Conservation (phyloP, 495 filamentous ascomycete genomes). For the Xylaria palmicola region DNA sequence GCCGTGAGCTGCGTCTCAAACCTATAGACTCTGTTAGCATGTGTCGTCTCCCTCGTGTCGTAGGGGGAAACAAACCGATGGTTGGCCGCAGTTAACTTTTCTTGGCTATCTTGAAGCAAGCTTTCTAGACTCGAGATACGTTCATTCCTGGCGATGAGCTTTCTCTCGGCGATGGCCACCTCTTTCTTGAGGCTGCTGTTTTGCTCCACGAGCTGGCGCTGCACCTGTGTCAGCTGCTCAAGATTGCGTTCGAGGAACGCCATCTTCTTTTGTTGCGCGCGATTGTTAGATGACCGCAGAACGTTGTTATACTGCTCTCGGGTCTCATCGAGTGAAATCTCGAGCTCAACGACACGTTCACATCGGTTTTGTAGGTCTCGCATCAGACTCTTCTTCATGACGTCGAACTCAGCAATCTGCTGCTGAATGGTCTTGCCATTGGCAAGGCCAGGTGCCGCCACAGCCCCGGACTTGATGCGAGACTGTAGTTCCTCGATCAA, state of each 20-base stretch:
- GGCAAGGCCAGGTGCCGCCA: constrained; percentile 54
- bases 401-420: constrained; percentile 96
- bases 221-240: constrained; percentile 94
- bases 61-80: constrained; percentile 70
- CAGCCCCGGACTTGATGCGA: constrained; percentile 57
- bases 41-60: not conserved
- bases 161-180: constrained; percentile 96
- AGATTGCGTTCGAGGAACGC: constrained; percentile 97
- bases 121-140: constrained; percentile 89
- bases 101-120: constrained; percentile 93
- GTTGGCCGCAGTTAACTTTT: constrained; percentile 93
- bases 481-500: constrained; percentile 76
- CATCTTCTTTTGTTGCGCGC: constrained; percentile 99
- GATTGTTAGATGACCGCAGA: constrained; percentile 90
- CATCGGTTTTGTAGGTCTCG: constrained; percentile 97
- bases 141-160: constrained; percentile 93
- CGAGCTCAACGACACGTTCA: constrained; percentile 94
- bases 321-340: constrained; percentile 94
- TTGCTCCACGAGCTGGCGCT: constrained; percentile 96
- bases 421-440: constrained; percentile 95
- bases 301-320: constrained; percentile 99
- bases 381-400: constrained; percentile 99
- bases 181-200: constrained; percentile 97
- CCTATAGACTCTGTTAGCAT: constrained; percentile 46
- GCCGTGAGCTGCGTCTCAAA: constrained; percentile 96